phyloP scores from a whole-genome alignment of 2,329 filamentous ascomycete species.

The Trichoderma breve region DNA sequence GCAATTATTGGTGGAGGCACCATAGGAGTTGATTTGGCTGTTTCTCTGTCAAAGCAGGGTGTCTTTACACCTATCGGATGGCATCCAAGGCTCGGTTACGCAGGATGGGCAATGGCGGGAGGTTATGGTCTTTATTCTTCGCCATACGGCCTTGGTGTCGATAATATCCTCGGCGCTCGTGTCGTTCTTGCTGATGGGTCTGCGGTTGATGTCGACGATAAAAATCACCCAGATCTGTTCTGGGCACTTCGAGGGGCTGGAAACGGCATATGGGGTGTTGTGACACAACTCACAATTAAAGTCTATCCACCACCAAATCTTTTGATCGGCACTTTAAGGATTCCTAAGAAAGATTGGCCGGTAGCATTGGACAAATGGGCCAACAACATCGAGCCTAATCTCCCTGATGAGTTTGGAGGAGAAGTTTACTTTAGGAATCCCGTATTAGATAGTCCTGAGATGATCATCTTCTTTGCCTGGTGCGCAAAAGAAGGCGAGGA shows the following conservation, averaged over 20 bases:
- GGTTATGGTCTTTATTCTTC: conserved; percentile 9
- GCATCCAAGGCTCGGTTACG: conserved; percentile 2
- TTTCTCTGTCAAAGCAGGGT: background rate
- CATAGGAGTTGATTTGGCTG: background rate
- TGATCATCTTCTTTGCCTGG: conserved; percentile 1
- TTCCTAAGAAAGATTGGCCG: background rate
- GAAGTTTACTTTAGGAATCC: conserved; percentile 3
- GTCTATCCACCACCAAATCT: conserved; percentile 23
- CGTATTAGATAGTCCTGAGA: background rate
- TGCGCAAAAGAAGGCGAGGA: background rate
- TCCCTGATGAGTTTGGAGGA: background rate
- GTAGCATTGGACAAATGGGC: background rate
- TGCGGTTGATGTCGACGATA: background rate
- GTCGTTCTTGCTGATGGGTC: background rate
- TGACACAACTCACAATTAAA: conserved; percentile 30
- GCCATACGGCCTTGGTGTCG: background rate
- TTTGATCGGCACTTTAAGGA: background rate
- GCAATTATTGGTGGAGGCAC: background rate
- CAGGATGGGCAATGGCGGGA: conserved; percentile 2
- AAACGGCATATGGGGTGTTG: conserved; percentile 27
- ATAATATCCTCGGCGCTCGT: background rate
- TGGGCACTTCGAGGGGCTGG: conserved; percentile 32
- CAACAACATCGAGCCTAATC: background rate
- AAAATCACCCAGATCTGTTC: conserved; percentile 25
- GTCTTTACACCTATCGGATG: background rate